Conservation (phyloP, 345 rosid species). For the Eucalyptus fibrosa region DNA sequence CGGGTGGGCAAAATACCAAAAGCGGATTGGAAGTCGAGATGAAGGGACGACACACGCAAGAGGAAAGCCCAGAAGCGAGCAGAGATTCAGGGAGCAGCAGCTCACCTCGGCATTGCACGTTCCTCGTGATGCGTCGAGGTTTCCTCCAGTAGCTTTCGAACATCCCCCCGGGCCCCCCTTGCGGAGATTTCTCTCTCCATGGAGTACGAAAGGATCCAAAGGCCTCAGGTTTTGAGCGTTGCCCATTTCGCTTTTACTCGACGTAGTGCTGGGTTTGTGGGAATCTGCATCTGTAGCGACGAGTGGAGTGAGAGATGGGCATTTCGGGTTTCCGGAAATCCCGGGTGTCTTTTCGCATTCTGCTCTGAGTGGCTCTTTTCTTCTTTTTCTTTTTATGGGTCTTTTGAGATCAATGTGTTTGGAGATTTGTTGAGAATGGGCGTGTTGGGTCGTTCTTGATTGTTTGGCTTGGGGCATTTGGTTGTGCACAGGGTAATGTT, state of each 20-base stretch:
- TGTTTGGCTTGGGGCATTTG: not conserved
- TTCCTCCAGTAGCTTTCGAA: not conserved
- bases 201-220: slow-evolving; percentile 87
- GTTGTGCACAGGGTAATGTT: slow-evolving; percentile 12
- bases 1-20: not conserved
- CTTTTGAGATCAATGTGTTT: not conserved
- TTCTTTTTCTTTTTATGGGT: not conserved
- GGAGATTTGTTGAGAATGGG: slow-evolving; percentile 1
- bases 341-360: not conserved
- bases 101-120: not conserved
- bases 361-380: not conserved
- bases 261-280: not conserved
- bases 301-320: not conserved
- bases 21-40: not conserved
- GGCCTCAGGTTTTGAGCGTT: slow-evolving; percentile 15
- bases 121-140: not conserved
- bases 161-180: not conserved
- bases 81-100: not conserved
- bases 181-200: slow-evolving; percentile 2
- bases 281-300: not conserved
- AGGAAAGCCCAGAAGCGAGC: not conserved
- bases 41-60: not conserved
- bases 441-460: not conserved
- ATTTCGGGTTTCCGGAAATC: not conserved
- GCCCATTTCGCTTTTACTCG: not conserved